A percentile compares a stretch with the other conserved stretches of the same genome.
phyloP scores from a whole-genome alignment of 225 moss, liverwort and hornwort species.

The Antitrichia curtipendula region DNA sequence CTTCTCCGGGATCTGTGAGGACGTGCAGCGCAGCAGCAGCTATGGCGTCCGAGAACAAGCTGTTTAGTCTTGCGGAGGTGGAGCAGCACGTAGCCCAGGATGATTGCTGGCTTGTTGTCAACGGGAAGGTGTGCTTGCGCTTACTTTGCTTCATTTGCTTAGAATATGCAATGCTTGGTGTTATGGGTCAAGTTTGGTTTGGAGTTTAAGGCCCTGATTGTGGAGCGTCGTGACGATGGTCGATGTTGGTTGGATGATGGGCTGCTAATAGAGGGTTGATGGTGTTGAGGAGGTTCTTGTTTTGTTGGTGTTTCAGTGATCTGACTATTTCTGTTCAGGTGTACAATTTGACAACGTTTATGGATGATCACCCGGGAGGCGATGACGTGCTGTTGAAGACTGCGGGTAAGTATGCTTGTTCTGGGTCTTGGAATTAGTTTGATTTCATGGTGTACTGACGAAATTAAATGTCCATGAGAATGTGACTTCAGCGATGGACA shows the following conservation, averaged over 20 bases:
- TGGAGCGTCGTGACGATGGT: not conserved
- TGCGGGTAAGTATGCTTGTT: slow-evolving; percentile 14
- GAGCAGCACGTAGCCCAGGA: slow-evolving; percentile 6
- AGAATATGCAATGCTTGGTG: not conserved
- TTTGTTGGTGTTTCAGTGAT: not conserved
- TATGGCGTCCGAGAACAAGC: slow-evolving; percentile 15
- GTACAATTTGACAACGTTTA: slow-evolving; percentile 51
- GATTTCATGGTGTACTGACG: not conserved
- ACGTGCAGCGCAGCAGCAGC: not conserved
- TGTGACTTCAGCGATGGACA: not conserved
- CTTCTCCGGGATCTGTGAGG: not conserved
- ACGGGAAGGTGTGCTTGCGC: slow-evolving; percentile 23
- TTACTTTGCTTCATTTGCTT: not conserved
- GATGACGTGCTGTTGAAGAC: slow-evolving; percentile 50
- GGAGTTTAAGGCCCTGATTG: not conserved
- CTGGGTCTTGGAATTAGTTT: not conserved
- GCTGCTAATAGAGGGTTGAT: not conserved
- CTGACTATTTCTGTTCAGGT: slow-evolving; percentile 18
- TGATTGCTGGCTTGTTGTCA: slow-evolving; percentile 40
- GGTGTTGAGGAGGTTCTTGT: not conserved
- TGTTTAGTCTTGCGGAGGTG: slow-evolving; percentile 17
- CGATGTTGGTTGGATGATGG: not conserved
- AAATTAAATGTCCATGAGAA: not conserved
- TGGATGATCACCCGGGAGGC: slow-evolving; percentile 73
- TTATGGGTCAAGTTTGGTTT: not conserved